Evolutionary conservation across 1,284 basidiomycete genomes (phyloP).

Genomic region (Rhodotorula sp.): DNA sequence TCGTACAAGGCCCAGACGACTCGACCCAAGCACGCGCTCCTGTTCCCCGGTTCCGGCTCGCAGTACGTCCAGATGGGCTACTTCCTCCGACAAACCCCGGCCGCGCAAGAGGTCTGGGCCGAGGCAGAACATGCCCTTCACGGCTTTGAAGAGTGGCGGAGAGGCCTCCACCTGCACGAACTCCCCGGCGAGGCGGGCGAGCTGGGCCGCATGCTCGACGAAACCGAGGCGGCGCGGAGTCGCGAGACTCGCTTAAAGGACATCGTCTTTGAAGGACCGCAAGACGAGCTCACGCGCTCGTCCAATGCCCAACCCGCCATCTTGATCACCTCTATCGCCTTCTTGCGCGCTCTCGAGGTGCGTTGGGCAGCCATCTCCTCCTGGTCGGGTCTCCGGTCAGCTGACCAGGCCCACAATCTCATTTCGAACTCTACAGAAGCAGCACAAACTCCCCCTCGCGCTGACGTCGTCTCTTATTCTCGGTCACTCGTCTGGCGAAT

Average conservation of each 20-base stretch:
- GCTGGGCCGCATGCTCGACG: slow-evolving; percentile 34
- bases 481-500: slow-evolving; percentile 47
- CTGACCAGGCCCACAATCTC: not conserved
- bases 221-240: slow-evolving; percentile 24
- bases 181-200: slow-evolving; percentile 33
- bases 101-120: slow-evolving; percentile 42
- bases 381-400: too few species aligned
- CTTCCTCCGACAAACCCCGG: slow-evolving; percentile 31
- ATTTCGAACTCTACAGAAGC: slow-evolving; percentile 11
- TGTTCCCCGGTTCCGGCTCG: slow-evolving; percentile 46
- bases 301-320: slow-evolving; percentile 48
- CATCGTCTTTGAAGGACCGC: slow-evolving; percentile 38
- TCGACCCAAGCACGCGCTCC: slow-evolving; percentile 36
- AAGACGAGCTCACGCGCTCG: slow-evolving; percentile 45
- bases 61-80: slow-evolving; percentile 47
- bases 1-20: slow-evolving; percentile 21
- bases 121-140: slow-evolving; percentile 44
- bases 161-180: slow-evolving; percentile 34
- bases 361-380: not conserved
- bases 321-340: slow-evolving; percentile 45
- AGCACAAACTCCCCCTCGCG: slow-evolving; percentile 36
- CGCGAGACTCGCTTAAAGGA: slow-evolving; percentile 32
- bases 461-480: slow-evolving; percentile 39
- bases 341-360: slow-evolving; percentile 43
- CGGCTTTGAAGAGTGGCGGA: slow-evolving; percentile 40